Conservation (phyloP, 2,329 filamentous ascomycete genomes). For the Colletotrichum sp. region DNA sequence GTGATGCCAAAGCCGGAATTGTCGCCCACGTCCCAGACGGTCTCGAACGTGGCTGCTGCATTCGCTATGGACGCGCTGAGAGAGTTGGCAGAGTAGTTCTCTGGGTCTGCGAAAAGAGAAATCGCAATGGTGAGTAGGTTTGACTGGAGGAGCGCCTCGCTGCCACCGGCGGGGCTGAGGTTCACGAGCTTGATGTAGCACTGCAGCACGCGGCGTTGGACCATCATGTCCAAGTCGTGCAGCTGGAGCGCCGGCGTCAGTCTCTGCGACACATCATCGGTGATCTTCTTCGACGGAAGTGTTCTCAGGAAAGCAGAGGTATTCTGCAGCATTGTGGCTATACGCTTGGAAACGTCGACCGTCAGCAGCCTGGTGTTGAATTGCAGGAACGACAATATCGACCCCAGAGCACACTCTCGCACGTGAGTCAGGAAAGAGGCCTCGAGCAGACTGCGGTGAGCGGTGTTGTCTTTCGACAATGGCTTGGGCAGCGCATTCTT, state of each 20-base stretch:
- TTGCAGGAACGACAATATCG: conserved; percentile 89
- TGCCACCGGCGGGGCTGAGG: conserved; percentile 82
- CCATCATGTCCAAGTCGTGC: conserved; percentile 90
- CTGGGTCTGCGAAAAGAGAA: conserved; percentile 90
- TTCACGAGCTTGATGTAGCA: conserved; percentile 93
- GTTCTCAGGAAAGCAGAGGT: conserved; percentile 89
- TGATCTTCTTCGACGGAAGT: conserved; percentile 81
- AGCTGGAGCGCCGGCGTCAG: conserved; percentile 86
- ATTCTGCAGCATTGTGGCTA: conserved; percentile 94
- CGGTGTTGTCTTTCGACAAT: conserved; percentile 88
- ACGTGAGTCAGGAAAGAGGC: conserved; percentile 94
- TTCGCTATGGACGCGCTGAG: conserved; percentile 91
- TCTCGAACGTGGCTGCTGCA: conserved; percentile 88
- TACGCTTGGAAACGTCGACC: conserved; percentile 89
- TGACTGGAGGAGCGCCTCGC: conserved; percentile 86
- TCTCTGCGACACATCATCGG: conserved; percentile 85
- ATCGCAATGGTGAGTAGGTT: conserved; percentile 90
- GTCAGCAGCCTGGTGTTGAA: conserved; percentile 93
- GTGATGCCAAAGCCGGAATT: conserved; percentile 95
- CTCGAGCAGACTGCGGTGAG: conserved; percentile 83
- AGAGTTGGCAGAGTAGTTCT: conserved; percentile 84
- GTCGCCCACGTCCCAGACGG: conserved; percentile 92
- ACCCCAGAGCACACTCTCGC: conserved; percentile 90
- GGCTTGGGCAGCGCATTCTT: conserved; percentile 97
- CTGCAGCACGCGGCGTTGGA: conserved; percentile 89